phyloP scores from a whole-genome alignment of 768 basidiomycete genomes.

The Stropharia rugosoannulata region DNA sequence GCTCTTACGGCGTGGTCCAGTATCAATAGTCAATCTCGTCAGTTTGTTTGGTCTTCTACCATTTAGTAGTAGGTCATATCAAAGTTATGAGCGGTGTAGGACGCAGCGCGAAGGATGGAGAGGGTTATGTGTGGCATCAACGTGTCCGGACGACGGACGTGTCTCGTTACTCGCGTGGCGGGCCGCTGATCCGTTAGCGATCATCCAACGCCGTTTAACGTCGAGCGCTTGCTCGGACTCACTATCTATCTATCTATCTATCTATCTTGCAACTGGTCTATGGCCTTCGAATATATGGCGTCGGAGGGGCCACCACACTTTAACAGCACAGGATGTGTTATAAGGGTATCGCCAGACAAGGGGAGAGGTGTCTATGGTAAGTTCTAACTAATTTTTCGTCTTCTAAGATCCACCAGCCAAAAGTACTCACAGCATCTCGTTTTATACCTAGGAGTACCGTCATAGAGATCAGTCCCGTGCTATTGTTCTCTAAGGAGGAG shows the following conservation, averaged over 20 bases:
- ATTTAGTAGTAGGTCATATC: neutral
- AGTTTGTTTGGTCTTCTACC: neutral
- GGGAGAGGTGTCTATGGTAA: constrained; percentile 68
- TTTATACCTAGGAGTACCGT: constrained; percentile 58
- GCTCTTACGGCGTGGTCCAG: neutral
- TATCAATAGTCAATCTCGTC: neutral
- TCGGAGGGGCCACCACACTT: constrained; percentile 28
- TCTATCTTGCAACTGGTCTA: neutral
- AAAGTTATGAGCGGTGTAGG: neutral
- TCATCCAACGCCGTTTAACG: neutral
- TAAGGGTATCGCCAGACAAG: constrained; percentile 43
- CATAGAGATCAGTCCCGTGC: constrained; percentile 84
- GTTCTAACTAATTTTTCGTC: constrained; percentile 7
- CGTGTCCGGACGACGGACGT: neutral
- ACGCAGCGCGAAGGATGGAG: neutral
- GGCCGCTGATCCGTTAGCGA: constrained; percentile 8
- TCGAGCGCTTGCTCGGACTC: neutral
- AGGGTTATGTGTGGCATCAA: neutral
- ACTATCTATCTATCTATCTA: neutral
- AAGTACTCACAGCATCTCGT: constrained; percentile 42
- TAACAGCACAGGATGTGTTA: constrained; percentile 49
- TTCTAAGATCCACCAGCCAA: constrained; percentile 7
- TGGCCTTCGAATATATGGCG: neutral
- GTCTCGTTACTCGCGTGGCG: constrained; percentile 3
- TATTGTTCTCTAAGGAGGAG: constrained; percentile 72